These are phyloP conservation scores for Euphorbia schlechtendalii DNA, from an alignment of 441 rosid species.

Conservation along the genomic window DNA sequence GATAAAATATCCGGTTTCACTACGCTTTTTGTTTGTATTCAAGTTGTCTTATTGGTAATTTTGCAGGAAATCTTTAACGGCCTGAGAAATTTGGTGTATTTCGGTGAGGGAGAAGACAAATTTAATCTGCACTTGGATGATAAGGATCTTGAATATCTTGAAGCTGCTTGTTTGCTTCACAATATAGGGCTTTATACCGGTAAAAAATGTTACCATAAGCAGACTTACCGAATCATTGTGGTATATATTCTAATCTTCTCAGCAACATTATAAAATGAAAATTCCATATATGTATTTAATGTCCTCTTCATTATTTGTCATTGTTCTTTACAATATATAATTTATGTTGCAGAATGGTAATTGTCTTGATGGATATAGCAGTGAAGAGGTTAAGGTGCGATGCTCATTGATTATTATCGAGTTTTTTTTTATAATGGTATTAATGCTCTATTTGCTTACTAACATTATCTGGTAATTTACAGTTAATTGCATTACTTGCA, in stretches of 20 bases:
- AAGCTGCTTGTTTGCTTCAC: conserved; percentile 75
- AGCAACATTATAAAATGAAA: not conserved
- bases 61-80: conserved; percentile 36
- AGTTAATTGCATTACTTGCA: conserved; percentile 63
- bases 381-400: conserved; percentile 68
- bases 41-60: conserved; percentile 23
- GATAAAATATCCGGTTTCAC: too few relatives aligned
- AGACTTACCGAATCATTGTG: conserved; percentile 50
- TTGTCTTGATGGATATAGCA: conserved; percentile 50
- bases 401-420: too few relatives aligned
- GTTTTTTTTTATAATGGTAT: too few relatives aligned
- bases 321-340: conserved; percentile 12
- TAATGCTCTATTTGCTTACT: too few relatives aligned
- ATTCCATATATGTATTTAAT: not conserved
- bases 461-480: conserved; percentile 18
- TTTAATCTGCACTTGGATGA: conserved; percentile 26
- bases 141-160: conserved; percentile 58
- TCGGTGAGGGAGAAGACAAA: conserved; percentile 20
- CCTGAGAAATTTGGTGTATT: conserved; percentile 36
- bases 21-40: too few relatives aligned
- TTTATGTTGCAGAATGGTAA: conserved; percentile 39
- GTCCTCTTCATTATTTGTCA: conserved; percentile 2
- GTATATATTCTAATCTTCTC: conserved; percentile 25
- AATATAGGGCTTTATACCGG: conserved; percentile 45
- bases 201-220: conserved; percentile 67